Percentiles rank a stretch among this genome's conserved stretches.
phyloP scores from a whole-genome alignment of 2,329 filamentous ascomycete genomes.

The Purpureocillium lavendulum region DNA sequence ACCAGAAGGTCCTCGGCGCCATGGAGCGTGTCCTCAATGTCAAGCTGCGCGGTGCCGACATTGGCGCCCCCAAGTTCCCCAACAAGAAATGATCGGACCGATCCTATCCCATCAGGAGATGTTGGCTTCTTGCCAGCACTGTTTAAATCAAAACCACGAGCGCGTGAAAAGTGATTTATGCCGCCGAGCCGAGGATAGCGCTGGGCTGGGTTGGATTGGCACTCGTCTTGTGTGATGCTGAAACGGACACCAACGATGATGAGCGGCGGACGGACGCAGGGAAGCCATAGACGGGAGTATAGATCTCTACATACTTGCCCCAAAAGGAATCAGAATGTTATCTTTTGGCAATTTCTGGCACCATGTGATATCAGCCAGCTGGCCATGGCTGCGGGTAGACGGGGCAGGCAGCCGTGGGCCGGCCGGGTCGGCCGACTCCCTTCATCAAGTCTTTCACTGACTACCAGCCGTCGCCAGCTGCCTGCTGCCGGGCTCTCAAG shows the following conservation, averaged over 20 bases:
- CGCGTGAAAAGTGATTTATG: too few species aligned
- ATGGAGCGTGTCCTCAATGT: conserved; percentile 85
- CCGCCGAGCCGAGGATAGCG: neutral
- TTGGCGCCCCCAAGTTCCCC: conserved; percentile 74
- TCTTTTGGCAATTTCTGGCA: too few species aligned
- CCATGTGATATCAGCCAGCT: too few species aligned
- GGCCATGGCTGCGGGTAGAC: too few species aligned
- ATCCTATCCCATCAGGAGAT: neutral
- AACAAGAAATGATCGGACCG: conserved; percentile 51
- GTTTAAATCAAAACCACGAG: too few species aligned
- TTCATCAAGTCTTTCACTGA: too few species aligned
- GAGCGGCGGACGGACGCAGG: neutral
- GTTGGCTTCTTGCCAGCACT: too few species aligned
- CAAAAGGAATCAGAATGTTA: conserved; percentile 2
- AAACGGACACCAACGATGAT: conserved; percentile 1
- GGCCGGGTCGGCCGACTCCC: too few species aligned
- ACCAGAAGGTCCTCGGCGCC: conserved; percentile 70
- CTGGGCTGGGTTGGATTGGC: neutral
- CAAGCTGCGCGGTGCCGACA: conserved; percentile 77
- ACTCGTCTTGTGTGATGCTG: neutral
- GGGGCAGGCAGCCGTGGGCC: too few species aligned
- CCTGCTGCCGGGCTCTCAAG: too few species aligned
- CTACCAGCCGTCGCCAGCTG: too few species aligned
- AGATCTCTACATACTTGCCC: conserved; percentile 3
- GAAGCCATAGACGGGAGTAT: conserved; percentile 7